phyloP scores from a whole-genome alignment of 192 early-diverging fungal species.

The Rhizophagus sp. region DNA sequence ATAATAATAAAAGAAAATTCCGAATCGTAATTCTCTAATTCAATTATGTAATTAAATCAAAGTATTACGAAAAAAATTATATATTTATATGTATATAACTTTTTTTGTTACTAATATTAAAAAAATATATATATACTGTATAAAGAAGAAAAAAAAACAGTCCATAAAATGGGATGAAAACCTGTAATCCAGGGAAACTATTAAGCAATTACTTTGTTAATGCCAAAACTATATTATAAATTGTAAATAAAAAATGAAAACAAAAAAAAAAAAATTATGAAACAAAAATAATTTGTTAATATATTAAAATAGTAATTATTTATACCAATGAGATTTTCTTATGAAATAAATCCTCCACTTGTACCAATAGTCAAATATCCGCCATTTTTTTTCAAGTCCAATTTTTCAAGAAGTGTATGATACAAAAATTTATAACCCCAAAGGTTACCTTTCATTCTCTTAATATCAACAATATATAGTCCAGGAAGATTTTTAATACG shows the following conservation, averaged over 20 bases:
- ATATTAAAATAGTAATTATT: neutral
- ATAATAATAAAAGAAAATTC: too few species aligned
- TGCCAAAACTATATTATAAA: neutral
- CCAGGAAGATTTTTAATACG: constrained; percentile 86
- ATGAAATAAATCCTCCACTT: constrained; percentile 24
- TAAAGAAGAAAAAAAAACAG: neutral
- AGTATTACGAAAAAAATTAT: too few species aligned
- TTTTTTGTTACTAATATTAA: too few species aligned
- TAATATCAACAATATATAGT: constrained; percentile 73
- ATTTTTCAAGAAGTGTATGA: constrained; percentile 52
- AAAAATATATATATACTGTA: too few species aligned
- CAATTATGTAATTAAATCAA: too few species aligned
- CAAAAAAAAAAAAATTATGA: neutral
- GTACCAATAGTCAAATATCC: constrained; percentile 44
- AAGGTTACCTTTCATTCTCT: constrained; percentile 69
- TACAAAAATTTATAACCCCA: constrained; percentile 83
- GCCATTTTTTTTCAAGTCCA: constrained; percentile 50
- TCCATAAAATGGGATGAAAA: neutral
- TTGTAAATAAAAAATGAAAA: neutral
- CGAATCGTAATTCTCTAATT: too few species aligned
- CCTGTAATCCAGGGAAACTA: neutral
- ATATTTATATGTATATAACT: too few species aligned
- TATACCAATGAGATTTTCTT: neutral
- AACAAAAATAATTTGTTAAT: neutral
- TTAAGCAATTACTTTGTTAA: neutral